These are phyloP conservation scores for Pseudocercospora fuligena DNA, from an alignment of 2,329 filamentous ascomycete species.

Conservation along the genomic window DNA sequence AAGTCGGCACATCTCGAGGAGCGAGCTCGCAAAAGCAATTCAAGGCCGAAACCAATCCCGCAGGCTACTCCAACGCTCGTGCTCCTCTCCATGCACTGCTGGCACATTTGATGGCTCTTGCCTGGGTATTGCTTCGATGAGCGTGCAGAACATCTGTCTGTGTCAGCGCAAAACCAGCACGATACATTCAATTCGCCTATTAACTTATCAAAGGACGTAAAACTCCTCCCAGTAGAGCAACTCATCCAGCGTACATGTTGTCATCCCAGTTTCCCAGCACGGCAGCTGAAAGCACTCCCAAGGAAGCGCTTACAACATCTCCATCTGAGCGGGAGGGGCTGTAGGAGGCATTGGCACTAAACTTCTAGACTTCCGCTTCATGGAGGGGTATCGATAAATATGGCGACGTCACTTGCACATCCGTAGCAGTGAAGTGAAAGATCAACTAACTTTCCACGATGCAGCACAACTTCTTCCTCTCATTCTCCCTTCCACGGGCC, in stretches of 20 bases:
- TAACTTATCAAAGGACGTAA: neutral
- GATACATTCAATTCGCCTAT: neutral
- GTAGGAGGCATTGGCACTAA: neutral
- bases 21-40: too few species aligned
- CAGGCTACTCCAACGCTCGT: too few species aligned
- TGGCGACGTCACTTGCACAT: conserved; percentile 4
- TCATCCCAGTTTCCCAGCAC: neutral
- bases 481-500: neutral
- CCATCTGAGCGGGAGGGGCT: neutral
- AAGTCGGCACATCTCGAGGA: too few species aligned
- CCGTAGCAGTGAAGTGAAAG: neutral
- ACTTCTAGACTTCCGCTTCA: neutral
- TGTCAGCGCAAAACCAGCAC: neutral
- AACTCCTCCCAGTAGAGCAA: neutral
- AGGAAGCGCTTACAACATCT: neutral
- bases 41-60: too few species aligned
- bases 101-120: too few species aligned
- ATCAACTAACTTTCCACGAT: neutral
- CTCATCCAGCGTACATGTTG: neutral
- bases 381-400: conserved; percentile 7
- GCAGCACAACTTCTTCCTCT: conserved; percentile 1
- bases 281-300: neutral
- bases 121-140: too few species aligned
- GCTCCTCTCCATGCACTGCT: too few species aligned
- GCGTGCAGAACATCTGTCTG: too few species aligned